phyloP scores from a whole-genome alignment of 768 basidiomycete genomes.

The Boletus rubescentipes region DNA sequence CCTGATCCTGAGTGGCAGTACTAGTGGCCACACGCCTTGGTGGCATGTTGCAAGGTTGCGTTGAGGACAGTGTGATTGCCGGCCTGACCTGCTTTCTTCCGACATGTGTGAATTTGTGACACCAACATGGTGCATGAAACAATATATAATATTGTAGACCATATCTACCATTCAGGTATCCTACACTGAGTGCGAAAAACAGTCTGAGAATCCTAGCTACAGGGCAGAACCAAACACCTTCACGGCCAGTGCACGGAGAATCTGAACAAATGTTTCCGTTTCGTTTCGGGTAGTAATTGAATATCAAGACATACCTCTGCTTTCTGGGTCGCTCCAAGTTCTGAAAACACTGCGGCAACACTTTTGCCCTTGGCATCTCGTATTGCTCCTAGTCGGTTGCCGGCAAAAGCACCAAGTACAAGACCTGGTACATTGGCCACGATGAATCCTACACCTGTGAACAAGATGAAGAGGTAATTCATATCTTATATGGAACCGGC shows the following conservation, averaged over 20 bases:
- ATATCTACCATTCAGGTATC: slow-evolving; percentile 1
- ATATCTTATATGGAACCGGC: slow-evolving; percentile 15
- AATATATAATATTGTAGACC: background rate
- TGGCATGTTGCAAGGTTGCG: slow-evolving; percentile 11
- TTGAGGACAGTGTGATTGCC: background rate
- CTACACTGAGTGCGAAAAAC: slow-evolving; percentile 5
- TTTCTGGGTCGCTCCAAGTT: slow-evolving; percentile 75
- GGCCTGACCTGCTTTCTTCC: background rate
- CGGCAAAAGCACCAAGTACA: slow-evolving; percentile 82
- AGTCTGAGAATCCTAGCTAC: slow-evolving; percentile 5
- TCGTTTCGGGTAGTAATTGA: background rate
- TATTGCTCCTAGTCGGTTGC: slow-evolving; percentile 87
- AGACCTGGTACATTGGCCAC: slow-evolving; percentile 85
- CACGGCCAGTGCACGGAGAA: slow-evolving; percentile 75
- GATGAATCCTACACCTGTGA: slow-evolving; percentile 36
- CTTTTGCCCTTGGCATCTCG: slow-evolving; percentile 94
- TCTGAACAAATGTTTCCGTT: slow-evolving; percentile 41
- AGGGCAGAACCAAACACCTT: slow-evolving; percentile 77
- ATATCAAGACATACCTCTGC: slow-evolving; percentile 63
- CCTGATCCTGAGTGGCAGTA: background rate
- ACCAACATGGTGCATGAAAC: background rate
- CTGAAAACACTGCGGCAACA: slow-evolving; percentile 83
- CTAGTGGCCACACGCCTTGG: background rate
- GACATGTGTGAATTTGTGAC: slow-evolving; percentile 5
- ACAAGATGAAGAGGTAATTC: slow-evolving; percentile 33